phyloP scores from a whole-genome alignment of 345 rosid species.

The Eucalyptus regnans region DNA sequence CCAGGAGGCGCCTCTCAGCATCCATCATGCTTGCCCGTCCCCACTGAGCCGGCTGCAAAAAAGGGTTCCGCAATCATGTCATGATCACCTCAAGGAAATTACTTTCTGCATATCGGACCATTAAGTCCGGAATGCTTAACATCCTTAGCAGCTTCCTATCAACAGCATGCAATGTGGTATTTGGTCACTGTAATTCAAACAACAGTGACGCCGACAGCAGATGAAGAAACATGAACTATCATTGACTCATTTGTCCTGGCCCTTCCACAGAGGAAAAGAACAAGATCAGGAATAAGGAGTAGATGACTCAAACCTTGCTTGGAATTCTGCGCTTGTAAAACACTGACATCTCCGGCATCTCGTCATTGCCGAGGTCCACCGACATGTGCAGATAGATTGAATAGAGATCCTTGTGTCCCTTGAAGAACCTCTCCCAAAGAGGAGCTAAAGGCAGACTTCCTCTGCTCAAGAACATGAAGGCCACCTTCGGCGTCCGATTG shows the following conservation, averaged over 20 bases:
- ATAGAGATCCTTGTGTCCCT: slow-evolving; percentile 49
- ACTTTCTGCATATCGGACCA: neutral
- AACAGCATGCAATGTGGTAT: neutral
- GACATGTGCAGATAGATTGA: slow-evolving; percentile 58
- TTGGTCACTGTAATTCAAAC: neutral
- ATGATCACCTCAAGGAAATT: neutral
- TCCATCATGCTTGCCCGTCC: slow-evolving; percentile 74
- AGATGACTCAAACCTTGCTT: slow-evolving; percentile 46
- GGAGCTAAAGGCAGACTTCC: slow-evolving; percentile 66
- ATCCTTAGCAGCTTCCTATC: neutral
- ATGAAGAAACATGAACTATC: neutral
- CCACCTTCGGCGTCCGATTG: slow-evolving; percentile 48
- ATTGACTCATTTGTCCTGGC: neutral
- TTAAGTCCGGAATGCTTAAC: neutral
- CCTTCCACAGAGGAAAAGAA: neutral
- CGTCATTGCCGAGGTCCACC: slow-evolving; percentile 15
- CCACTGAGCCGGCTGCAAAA: slow-evolving; percentile 58
- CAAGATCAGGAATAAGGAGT: neutral
- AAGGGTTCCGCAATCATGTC: neutral
- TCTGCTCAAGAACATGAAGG: slow-evolving; percentile 76
- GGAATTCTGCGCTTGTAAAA: slow-evolving; percentile 59
- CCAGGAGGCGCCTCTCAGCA: slow-evolving; percentile 76
- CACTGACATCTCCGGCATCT: slow-evolving; percentile 37
- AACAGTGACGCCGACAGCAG: neutral
- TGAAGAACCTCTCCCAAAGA: slow-evolving; percentile 75